Percentiles rank a stretch among this genome's conserved stretches.
phyloP scores from a whole-genome alignment of 306 rosid species.

The Casuarina cunninghamiana region DNA sequence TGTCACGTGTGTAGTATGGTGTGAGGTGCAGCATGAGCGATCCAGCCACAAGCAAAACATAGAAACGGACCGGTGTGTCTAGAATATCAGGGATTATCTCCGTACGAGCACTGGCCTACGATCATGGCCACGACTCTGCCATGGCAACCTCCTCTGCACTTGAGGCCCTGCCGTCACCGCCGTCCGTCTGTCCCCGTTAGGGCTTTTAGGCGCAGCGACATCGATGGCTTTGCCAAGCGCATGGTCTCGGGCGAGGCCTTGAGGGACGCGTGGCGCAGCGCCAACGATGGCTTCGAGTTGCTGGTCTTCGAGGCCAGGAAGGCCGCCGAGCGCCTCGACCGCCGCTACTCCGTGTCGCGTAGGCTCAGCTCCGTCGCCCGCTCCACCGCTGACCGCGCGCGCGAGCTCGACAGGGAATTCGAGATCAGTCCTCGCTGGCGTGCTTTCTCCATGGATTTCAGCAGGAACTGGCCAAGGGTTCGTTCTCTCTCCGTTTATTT shows the following conservation, averaged over 20 bases:
- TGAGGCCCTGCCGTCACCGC: not conserved
- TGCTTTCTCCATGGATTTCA: conserved; percentile 62
- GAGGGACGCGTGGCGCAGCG: conserved; percentile 78
- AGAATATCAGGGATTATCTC: too few relatives aligned
- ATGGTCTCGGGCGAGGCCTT: conserved; percentile 62
- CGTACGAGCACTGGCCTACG: not conserved
- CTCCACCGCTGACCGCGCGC: conserved; percentile 59
- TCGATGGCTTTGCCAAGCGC: conserved; percentile 52
- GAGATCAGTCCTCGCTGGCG: conserved; percentile 79
- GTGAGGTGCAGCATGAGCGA: too few relatives aligned
- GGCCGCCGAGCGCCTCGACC: conserved; percentile 80
- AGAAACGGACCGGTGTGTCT: too few relatives aligned
- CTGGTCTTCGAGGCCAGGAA: conserved; percentile 79
- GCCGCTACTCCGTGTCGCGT: conserved; percentile 58
- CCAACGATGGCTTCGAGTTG: conserved; percentile 82
- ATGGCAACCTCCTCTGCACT: conserved; percentile 40
- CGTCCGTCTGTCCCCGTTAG: not conserved
- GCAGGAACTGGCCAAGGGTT: conserved; percentile 81
- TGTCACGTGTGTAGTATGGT: too few relatives aligned
- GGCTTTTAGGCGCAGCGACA: conserved; percentile 60
- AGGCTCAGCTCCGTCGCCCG: conserved; percentile 51
- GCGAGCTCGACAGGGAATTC: conserved; percentile 81
- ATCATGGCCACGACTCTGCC: conserved; percentile 49
- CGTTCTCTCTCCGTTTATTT: conserved; percentile 11
- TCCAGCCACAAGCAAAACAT: too few relatives aligned